Base-by-base conservation (phyloP, 176 grass and related monocot genomes). In the Carex scoparia region DNA sequence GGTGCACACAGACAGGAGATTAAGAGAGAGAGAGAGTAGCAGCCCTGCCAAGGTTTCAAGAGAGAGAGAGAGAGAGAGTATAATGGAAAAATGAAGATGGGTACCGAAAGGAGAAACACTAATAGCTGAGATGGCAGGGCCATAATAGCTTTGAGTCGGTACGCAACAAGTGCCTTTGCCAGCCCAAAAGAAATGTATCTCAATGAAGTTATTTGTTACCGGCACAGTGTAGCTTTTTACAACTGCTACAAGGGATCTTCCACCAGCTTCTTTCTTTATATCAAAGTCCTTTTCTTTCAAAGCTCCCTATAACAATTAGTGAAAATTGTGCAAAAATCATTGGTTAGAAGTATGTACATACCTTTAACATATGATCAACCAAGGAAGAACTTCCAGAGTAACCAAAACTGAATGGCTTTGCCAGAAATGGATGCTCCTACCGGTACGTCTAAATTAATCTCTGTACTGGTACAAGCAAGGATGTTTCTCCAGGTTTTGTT, bases 121-220 rank as follows among this genome's bases (percentile, higher is more conserved):
- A 58, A 97, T 91, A 82, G 92, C 91, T 10, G 92, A 94, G 64
- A 97, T 84, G 7, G 86, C 87, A 78, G 89, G 87, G 0, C 90
- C 94, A 13, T 97, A 94, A 85, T 88, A 91, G 73, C 92, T 90
- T 88, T 92, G 89, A 37, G 3, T 53, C 72, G 90, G 92, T 84
- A 90, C 77, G 82, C 94, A 97, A 58, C 92, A 97, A 87, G 94
- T 97, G 19, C 94, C 94, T 85, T 94, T 97, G n/a, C 94, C 94
- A 83, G 94, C 90, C 94, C 92, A 97, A 79, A 97, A 97, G 71
- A 97, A 91, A 91, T 97, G 94, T 85, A 97, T 91, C 84, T 97
- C 94, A 11, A 97, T 88, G 57, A 97, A 92, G 28, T 97, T 97
- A 67, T 91, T 92, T 31, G 81, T 92, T 10, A 97, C 90, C 49